These are phyloP conservation scores for Margaritispora aquatica DNA, from an alignment of 495 filamentous ascomycete genomes.

Conservation along the genomic window DNA sequence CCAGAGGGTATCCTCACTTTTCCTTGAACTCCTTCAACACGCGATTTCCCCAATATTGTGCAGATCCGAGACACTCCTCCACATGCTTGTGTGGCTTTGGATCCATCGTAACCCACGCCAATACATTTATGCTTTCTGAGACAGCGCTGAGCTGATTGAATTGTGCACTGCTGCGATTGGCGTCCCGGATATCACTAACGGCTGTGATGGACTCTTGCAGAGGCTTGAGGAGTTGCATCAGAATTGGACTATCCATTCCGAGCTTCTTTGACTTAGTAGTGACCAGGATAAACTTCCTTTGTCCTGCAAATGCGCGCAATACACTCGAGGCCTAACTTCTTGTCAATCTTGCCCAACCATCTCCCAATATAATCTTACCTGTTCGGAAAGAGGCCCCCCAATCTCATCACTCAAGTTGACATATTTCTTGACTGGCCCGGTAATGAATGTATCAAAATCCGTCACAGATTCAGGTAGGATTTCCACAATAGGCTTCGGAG, in stretches of 20 bases:
- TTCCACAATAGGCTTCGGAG: conserved; percentile 43
- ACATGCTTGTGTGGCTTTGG: conserved; percentile 76
- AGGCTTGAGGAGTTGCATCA: conserved; percentile 58
- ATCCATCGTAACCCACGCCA: conserved; percentile 81
- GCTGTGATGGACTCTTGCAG: conserved; percentile 73
- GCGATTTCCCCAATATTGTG: conserved; percentile 87
- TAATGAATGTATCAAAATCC: conserved; percentile 79
- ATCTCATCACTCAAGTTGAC: conserved; percentile 70
- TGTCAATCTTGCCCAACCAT: conserved; percentile 2
- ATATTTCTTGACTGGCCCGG: conserved; percentile 67
- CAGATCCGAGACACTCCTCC: conserved; percentile 66
- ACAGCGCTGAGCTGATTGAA: conserved; percentile 79
- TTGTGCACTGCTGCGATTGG: conserved; percentile 60
- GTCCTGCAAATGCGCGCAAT: conserved; percentile 55
- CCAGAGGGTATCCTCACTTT: conserved; percentile 49
- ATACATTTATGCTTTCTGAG: conserved; percentile 77
- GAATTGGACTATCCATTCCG: conserved; percentile 55
- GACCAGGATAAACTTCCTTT: conserved; percentile 82
- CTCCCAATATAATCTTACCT: conserved; percentile 30
- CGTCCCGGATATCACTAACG: conserved; percentile 72
- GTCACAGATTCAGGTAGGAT: conserved; percentile 69
- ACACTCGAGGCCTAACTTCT: conserved; percentile 20
- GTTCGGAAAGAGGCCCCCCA: conserved; percentile 71
- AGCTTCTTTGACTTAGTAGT: conserved; percentile 92
- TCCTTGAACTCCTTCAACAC: conserved; percentile 86